Evolutionary conservation across 148 eudicot genomes (phyloP).

Genomic region (Polygonum maritimum): DNA sequence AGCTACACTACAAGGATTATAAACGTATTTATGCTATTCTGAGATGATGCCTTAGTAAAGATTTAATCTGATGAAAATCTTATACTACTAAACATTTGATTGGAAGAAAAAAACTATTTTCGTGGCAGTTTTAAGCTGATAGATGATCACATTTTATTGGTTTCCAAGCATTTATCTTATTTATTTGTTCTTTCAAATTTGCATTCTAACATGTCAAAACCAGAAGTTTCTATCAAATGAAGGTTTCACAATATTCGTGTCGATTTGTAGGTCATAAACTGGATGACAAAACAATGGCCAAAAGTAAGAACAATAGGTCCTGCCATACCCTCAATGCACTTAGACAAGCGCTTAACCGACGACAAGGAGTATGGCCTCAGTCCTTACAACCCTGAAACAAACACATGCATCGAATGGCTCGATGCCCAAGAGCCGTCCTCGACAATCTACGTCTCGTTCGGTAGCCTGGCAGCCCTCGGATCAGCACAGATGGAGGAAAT

Average conservation of each 20-base stretch:
- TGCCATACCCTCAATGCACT: conserved; percentile 23
- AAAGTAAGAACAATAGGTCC: conserved; percentile 30
- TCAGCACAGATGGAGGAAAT: conserved; percentile 31
- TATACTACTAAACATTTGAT: too few relatives aligned
- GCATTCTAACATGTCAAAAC: neutral
- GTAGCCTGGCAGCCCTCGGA: conserved; percentile 26
- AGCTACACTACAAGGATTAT: too few relatives aligned
- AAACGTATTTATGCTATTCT: too few relatives aligned
- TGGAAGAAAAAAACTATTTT: too few relatives aligned
- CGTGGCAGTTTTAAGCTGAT: too few relatives aligned
- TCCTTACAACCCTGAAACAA: conserved; percentile 18
- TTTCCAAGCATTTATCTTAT: too few relatives aligned
- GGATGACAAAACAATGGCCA: conserved; percentile 19
- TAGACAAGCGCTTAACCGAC: conserved; percentile 19
- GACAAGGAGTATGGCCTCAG: conserved; percentile 29
- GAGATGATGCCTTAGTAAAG: too few relatives aligned
- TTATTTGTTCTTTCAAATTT: too few relatives aligned
- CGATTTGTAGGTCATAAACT: conserved; percentile 19
- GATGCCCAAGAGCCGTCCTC: conserved; percentile 18
- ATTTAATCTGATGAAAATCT: too few relatives aligned
- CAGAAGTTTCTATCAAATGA: neutral
- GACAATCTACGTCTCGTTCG: conserved; percentile 35
- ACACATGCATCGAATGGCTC: conserved; percentile 28
- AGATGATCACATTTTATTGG: too few relatives aligned
- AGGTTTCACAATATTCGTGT: neutral